A percentile compares a stretch with the other conserved stretches of the same genome.
Conservation (phyloP, 2,329 filamentous ascomycete species). For the Pyrenophora seminiperda region DNA sequence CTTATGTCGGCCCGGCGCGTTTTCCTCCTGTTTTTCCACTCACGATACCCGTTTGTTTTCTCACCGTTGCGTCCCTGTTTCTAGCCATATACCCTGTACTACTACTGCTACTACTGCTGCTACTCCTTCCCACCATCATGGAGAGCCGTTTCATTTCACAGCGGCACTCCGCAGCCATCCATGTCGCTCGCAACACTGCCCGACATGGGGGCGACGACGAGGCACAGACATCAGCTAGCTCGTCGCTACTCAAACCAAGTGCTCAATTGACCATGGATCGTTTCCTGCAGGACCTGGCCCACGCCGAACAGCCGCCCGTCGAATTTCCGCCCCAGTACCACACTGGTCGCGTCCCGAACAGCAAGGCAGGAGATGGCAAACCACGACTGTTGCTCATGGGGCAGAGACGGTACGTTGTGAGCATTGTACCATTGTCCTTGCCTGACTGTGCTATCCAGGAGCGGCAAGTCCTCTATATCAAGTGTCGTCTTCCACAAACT, state of each 20-base stretch:
- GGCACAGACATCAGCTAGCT: slow-evolving; percentile 25
- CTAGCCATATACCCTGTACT: slow-evolving; percentile 41
- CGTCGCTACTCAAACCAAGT: slow-evolving; percentile 45
- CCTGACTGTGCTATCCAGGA: slow-evolving; percentile 61
- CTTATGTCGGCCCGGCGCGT: slow-evolving; percentile 11
- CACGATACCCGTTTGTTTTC: slow-evolving; percentile 16
- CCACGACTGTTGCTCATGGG: slow-evolving; percentile 93
- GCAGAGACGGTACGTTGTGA: slow-evolving; percentile 74
- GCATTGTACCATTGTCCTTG: not conserved
- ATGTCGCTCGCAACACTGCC: slow-evolving; percentile 19
- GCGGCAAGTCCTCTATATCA: slow-evolving; percentile 96
- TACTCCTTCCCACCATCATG: slow-evolving; percentile 31
- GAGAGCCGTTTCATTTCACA: slow-evolving; percentile 31
- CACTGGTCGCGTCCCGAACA: slow-evolving; percentile 53
- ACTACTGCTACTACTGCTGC: slow-evolving; percentile 10
- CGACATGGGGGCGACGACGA: slow-evolving; percentile 21
- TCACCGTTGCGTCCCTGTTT: slow-evolving; percentile 18
- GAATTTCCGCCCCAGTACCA: slow-evolving; percentile 49
- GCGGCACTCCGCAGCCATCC: slow-evolving; percentile 26
- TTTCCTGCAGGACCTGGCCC: slow-evolving; percentile 51
- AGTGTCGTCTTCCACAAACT: slow-evolving; percentile 99
- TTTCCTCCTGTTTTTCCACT: not conserved
- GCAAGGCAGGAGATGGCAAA: slow-evolving; percentile 66
- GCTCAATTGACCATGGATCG: slow-evolving; percentile 51
- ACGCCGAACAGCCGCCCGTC: slow-evolving; percentile 48